Base-by-base conservation (phyloP, 805 yeast species). In the Candida berthetii region DNA sequence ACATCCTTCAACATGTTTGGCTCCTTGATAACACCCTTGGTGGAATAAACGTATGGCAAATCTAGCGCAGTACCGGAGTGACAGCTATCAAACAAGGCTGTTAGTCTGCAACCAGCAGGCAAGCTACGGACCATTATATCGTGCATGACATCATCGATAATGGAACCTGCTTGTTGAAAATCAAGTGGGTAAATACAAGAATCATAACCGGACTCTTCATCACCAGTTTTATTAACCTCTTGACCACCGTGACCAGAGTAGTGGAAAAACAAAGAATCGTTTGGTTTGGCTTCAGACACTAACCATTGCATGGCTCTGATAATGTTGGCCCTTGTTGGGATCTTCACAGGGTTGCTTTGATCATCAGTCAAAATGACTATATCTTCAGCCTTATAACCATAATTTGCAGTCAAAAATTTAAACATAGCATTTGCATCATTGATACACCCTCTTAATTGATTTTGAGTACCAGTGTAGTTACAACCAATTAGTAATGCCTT, bases 241-340 rank as follows among this genome's bases (percentile, higher is more conserved):
- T 80, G 84, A 2, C 93, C 88, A 25, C 96, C 96, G 56, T 87
- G 96, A 7, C 96, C 93, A 0, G 93, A 83, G 57, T 82, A 86
- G 58, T 87, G 95, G 71, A 87, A 78, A 51, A 87, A 80, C 38
- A 86, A 61, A 8, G 88, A 76, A 62, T 86, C 95, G 50, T 86
- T 85, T 14, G 93, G 82, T 49, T 65, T 68, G 0, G 95, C 93
- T 46, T 71, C 83, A 17, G 66, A 66, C 17, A 82, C 90, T 18
- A 86, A 71, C 96, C 96, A 86, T 42, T 74, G 79, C 85, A 85
- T 83, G 3, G 89, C 96, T 35, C 80, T 69, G 17, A 85, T 55
- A 58, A 87, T 86, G 58, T 87, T 86, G 5, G 69, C 77, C 41
- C 74, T 66, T 2, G 86, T 77, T 16, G 96, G 96, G 10, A 80